phyloP scores from a whole-genome alignment of 1,139 yeast species.

The Yamadazyma kanchanaburiensis region DNA sequence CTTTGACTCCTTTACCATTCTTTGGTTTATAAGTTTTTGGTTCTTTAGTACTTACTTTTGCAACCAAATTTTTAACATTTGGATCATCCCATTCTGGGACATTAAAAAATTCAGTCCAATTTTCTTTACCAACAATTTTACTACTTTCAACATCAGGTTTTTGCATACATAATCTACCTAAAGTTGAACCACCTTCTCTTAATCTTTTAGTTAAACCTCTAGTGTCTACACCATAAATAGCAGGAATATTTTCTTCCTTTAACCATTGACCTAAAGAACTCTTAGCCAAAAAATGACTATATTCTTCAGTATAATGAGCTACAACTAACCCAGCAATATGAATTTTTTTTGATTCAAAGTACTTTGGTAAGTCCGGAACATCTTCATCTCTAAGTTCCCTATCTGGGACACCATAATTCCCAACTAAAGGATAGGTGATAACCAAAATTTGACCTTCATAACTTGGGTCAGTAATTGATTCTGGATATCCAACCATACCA shows the following conservation, averaged over 20 bases:
- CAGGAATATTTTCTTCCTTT: conserved; percentile 87
- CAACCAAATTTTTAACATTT: conserved; percentile 85
- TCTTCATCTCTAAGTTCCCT: conserved; percentile 70
- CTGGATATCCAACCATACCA: conserved; percentile 99
- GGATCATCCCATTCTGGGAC: conserved; percentile 93
- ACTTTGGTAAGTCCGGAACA: conserved; percentile 75
- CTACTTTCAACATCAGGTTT: conserved; percentile 39
- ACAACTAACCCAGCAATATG: conserved; percentile 97
- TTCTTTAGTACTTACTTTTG: conserved; percentile 75
- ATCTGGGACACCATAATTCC: conserved; percentile 99
- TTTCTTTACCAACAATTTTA: conserved; percentile 21
- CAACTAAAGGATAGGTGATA: conserved; percentile 93
- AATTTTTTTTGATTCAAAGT: conserved; percentile 87
- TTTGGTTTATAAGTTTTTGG: conserved; percentile 69
- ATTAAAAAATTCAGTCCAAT: conserved; percentile 65
- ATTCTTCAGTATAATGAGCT: conserved; percentile 95
- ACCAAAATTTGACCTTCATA: conserved; percentile 97
- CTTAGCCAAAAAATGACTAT: conserved; percentile 88
- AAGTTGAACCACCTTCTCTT: conserved; percentile 88
- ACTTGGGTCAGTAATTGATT: conserved; percentile 96
- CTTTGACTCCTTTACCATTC: conserved; percentile 75
- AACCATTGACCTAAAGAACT: conserved; percentile 95
- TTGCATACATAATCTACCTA: conserved; percentile 78
- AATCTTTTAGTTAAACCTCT: conserved; percentile 91
- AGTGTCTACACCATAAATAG: conserved; percentile 96